Evolutionary conservation across 2,329 filamentous ascomycete species (phyloP), one percentile per base, ranked within the genome.

Genomic region (Trichoderma sp.): DNA sequence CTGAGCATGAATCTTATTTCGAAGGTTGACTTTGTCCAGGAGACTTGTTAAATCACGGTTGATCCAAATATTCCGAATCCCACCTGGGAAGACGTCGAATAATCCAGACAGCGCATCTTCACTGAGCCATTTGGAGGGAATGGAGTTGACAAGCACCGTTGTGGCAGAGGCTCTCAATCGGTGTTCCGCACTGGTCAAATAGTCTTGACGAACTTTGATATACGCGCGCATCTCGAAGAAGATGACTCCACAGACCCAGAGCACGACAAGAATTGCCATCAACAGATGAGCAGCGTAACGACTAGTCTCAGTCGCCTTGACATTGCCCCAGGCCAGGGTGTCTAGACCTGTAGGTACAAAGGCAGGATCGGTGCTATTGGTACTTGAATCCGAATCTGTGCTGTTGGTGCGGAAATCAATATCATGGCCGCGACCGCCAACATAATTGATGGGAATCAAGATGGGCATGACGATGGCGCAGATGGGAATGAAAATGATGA

Each of bases 21-120:
- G 88, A 74, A 89, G 84, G 63, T 93, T 88, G 59, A 98, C 92
- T 79, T 98, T 98, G 73, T 95, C 92, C 61, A 93, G 87, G 12
- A 99, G 87, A 9, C 91, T 87, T 57, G 95, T 93, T 75, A 94
- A 91, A 78, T 99, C 93, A 73, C 95, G 89, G 72, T 98, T 99
- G 76, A 99, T 91, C 95, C 95, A 99, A 61, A 99, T 93, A 76
- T 98, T 98, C 72, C 93, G 90, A 78, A 99, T 92, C 34, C 96
- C 96, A 23, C 96, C 96, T 0, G 96, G 96, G 76, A 98, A 98
- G 1, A 98, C 95, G 79, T 99, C 96, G 77, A 97, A 99, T 0
- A 99, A 85, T 0, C 92, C 92, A 71, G 90, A 88, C 5, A 99
- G 86, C 0, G 93, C 93, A 58, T 97, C 91, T 63, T 93, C 88